A percentile compares a stretch with the other conserved stretches of the same genome.
Evolutionary conservation across 768 basidiomycete genomes (phyloP).

Genomic region (Termitomyces sp.): DNA sequence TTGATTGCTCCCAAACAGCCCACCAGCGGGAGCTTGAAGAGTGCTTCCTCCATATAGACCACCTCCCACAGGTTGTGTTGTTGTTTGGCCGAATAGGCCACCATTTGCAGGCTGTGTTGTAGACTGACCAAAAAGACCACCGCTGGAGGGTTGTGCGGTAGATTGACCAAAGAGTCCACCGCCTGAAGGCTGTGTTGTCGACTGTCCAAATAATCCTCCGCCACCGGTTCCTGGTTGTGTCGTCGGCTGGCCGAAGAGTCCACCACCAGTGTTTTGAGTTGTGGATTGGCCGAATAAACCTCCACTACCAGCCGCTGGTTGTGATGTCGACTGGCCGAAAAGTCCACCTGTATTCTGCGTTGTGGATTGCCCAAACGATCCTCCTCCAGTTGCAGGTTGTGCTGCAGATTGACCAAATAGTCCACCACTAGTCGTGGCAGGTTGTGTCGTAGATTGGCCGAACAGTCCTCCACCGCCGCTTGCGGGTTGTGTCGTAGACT

Average conservation of each 20-base stretch:
- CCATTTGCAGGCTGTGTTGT: slow-evolving; percentile 11
- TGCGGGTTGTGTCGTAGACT: slow-evolving; percentile 17
- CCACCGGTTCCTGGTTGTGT: slow-evolving; percentile 14
- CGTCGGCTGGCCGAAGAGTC: slow-evolving; percentile 15
- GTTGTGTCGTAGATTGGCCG: slow-evolving; percentile 20
- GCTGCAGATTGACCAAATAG: slow-evolving; percentile 13
- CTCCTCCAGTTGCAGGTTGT: slow-evolving; percentile 18
- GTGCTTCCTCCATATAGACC: slow-evolving; percentile 22
- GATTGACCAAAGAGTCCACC: slow-evolving; percentile 14
- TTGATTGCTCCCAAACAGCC: slow-evolving; percentile 30
- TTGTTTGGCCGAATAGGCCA: slow-evolving; percentile 25
- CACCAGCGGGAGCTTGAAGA: slow-evolving; percentile 24
- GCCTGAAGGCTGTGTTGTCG: slow-evolving; percentile 8
- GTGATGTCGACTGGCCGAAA: slow-evolving; percentile 14
- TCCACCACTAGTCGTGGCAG: slow-evolving; percentile 1
- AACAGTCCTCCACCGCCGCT: slow-evolving; percentile 25
- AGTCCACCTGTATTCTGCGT: slow-evolving; percentile 3
- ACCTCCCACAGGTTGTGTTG: slow-evolving; percentile 15
- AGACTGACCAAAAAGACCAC: slow-evolving; percentile 27
- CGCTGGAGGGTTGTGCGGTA: slow-evolving; percentile 14
- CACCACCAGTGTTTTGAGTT: slow-evolving; percentile 5
- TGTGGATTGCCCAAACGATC: slow-evolving; percentile 29
- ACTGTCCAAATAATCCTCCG: slow-evolving; percentile 20
- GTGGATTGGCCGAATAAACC: slow-evolving; percentile 16
- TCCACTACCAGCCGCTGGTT: slow-evolving; percentile 8